phyloP scores from a whole-genome alignment of 208 protist species.

The Naegleria gruberi region DNA sequence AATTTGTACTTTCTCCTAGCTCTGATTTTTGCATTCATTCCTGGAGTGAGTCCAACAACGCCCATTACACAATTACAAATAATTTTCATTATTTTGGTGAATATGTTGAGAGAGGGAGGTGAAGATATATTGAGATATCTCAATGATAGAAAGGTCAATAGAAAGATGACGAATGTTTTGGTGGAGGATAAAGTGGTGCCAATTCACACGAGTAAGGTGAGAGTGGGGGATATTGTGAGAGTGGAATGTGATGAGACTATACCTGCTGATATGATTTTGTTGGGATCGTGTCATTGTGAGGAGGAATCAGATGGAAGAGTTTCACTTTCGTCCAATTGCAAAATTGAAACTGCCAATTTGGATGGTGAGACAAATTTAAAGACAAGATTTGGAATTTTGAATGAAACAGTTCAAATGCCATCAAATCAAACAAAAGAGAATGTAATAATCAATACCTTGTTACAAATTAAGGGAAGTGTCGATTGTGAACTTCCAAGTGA shows the following conservation, averaged over 20 bases:
- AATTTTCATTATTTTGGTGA: no score
- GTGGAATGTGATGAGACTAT: conserved; percentile 24
- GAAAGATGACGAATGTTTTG: background rate
- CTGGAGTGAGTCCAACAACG: no score
- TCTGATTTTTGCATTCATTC: no score
- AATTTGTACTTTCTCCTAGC: no score
- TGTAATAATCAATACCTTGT: background rate
- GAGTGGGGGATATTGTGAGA: conserved; percentile 33
- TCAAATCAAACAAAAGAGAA: no score
- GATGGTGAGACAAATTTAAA: conserved; percentile 49
- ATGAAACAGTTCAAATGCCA: background rate
- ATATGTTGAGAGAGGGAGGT: background rate
- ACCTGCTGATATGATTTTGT: conserved; percentile 36
- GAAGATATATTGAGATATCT: no score
- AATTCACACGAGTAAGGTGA: conserved; percentile 9
- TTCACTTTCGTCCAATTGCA: conserved; percentile 26
- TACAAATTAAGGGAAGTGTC: background rate
- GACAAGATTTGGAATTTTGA: background rate
- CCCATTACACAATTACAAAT: no score
- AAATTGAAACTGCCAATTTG: conserved; percentile 45
- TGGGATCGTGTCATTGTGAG: background rate
- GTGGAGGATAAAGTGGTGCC: background rate
- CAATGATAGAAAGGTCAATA: background rate
- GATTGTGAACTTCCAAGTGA: background rate
- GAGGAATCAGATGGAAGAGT: no score